Base-by-base conservation (phyloP, 352 stramenopile genomes). In the Blastocystis sp. region DNA sequence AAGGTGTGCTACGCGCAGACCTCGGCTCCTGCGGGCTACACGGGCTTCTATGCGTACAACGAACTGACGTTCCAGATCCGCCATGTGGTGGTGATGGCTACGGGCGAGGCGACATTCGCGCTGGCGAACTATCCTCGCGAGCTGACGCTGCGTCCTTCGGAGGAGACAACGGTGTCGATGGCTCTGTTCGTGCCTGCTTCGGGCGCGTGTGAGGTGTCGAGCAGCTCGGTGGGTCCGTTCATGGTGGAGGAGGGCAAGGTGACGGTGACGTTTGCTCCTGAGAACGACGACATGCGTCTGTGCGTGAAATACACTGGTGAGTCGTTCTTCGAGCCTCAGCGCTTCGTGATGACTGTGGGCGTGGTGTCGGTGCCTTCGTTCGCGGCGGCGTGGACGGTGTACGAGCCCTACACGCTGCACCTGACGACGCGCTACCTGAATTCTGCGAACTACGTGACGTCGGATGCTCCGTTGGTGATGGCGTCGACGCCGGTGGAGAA, bases 1-100 rank as follows among this genome's bases (percentile, higher is more conserved):
- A 63, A 81, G 24, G 11, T 81, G 69, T 81, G 69, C 69, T 81
- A 81, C 40, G 44, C 42, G 1, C 69, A 81, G 69, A 42, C 46
- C 21, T 29, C 16, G 3, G 69, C 69, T 24, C 69, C 69, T 61
- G 48, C 16, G 18, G 48, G 29, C 24, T 81, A 65, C 48, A 49
- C 29, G 40, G 51, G 21, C 8, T 81, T 64, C 51, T 29, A 63
- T 18, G 18, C 11, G 16, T 81, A 81, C 36, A n/a, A 63, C 14
- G 65, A 6, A 18, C 14, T 81, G 14, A 29, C 53, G 0, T 48
- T 81, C 4, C 24, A 21, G 18, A 64, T 81, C 40, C 69, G 69
- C 42, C 36, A 81, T 32, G 63, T 44, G n/a, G 8, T 2, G 0
- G 69, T 81, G 32, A 21, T 24, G 36, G 27, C 69, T 9, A 21